Base-by-base conservation (phyloP, 208 protist species). In the Wallacemonas collosoma region DNA sequence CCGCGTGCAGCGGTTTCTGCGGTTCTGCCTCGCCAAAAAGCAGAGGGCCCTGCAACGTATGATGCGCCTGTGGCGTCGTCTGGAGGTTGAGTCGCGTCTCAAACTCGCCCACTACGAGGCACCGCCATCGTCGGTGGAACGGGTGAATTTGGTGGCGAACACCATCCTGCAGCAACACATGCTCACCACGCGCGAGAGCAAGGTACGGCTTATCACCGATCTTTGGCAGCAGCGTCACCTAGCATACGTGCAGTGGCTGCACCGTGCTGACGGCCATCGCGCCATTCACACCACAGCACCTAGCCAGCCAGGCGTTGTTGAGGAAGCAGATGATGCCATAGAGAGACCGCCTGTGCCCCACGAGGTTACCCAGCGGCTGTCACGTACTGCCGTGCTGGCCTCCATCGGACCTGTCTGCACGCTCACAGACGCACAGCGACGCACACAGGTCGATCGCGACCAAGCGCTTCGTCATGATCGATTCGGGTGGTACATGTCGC, bases 111-210 rank as follows among this genome's bases (percentile, higher is more conserved):
- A 87, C 65, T 79, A 90, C 75, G 77, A 79, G 2, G 54, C 81
- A 35, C 53, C 74, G 53, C 80, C 79, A 45, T 81, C 86, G 8
- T 73, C 85, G 35, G 51, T 81, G 38, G 83, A 88, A 68, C 80
- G 80, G 14, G 79, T 94, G 17, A 81, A 85, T 44, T 80, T 89
- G 36, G 79, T 96, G 47, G 89, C 89, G 6, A 84, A 79, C 54
- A 87, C n/a, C 26, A 77, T 96, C 26, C 68, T 96, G 50, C 90
- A 92, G 82, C 79, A 93, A 45, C 83, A 94, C 71, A 90, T 96
- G 81, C 53, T 93, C 35, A 96, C 91, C 36, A 85, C 91, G 38
- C 60, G 72, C 14, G 76, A 83, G 41, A 88, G 89, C 80, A 96
- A 94, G 75, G 65, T 82, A 1, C 43, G 61, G 17, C 74, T 96